These are phyloP conservation scores for Crithidia bombi DNA, from an alignment of 208 protist species.

Conservation along the genomic window DNA sequence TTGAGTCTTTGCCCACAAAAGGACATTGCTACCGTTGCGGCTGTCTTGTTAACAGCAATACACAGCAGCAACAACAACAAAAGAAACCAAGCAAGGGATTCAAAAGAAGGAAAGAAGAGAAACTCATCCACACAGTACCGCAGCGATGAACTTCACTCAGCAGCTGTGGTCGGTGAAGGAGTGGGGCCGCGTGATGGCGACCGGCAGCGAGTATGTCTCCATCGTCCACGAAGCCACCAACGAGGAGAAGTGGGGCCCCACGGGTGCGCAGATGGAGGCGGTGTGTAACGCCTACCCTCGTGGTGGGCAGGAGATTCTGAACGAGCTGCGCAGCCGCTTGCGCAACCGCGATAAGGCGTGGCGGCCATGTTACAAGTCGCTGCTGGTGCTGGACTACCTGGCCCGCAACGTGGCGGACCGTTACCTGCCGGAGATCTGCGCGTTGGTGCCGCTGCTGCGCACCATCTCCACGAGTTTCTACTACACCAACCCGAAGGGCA, in stretches of 20 bases:
- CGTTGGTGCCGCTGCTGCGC: slow-evolving; percentile 67
- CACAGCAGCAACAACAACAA: no score
- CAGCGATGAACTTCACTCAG: slow-evolving; percentile 61
- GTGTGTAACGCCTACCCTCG: slow-evolving; percentile 75
- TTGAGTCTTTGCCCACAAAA: not conserved
- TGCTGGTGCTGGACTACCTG: slow-evolving; percentile 88
- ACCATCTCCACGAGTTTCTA: slow-evolving; percentile 82
- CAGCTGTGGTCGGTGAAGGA: slow-evolving; percentile 76
- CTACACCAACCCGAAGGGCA: slow-evolving; percentile 85
- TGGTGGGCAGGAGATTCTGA: slow-evolving; percentile 71
- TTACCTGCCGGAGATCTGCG: slow-evolving; percentile 74
- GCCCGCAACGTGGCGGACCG: slow-evolving; percentile 70
- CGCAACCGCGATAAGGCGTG: slow-evolving; percentile 87
- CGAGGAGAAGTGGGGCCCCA: slow-evolving; percentile 91
- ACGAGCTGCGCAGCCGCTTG: slow-evolving; percentile 79
- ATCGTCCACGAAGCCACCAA: slow-evolving; percentile 87
- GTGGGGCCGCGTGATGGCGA: slow-evolving; percentile 81
- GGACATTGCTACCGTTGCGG: not conserved
- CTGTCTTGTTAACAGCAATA: not conserved
- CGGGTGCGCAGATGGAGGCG: slow-evolving; percentile 87
- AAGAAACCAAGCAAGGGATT: not conserved
- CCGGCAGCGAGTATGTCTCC: slow-evolving; percentile 67
- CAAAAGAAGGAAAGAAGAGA: not conserved
- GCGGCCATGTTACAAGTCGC: slow-evolving; percentile 88
- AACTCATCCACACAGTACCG: not conserved